Evolutionary conservation across 495 filamentous ascomycete species (phyloP).

Genomic region (Aspergillus steynii): DNA sequence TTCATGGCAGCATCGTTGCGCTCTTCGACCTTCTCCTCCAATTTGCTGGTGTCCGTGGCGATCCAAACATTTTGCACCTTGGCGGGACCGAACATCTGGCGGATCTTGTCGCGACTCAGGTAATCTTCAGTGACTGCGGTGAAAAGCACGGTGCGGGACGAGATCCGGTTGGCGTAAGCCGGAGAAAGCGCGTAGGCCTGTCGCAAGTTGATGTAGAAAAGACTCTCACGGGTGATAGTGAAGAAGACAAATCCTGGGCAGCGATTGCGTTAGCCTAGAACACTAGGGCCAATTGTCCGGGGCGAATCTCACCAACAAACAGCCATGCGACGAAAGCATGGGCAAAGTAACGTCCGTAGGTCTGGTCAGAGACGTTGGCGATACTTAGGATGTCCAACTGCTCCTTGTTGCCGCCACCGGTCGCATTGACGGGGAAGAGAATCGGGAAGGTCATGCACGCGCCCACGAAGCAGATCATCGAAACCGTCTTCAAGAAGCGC

Average conservation of each 20-base stretch:
- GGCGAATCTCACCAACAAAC: conserved; percentile 61
- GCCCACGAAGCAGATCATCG: conserved; percentile 76
- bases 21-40: conserved; percentile 82
- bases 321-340: conserved; percentile 72
- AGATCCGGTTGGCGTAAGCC: conserved; percentile 83
- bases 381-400: conserved; percentile 82
- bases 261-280: conserved; percentile 11
- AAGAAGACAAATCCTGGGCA: conserved; percentile 73
- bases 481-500: conserved; percentile 74
- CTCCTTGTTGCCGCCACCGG: conserved; percentile 56
- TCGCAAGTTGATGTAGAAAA: conserved; percentile 93
- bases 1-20: conserved; percentile 81
- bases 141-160: conserved; percentile 91
- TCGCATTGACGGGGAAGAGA: conserved; percentile 83
- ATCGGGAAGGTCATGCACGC: conserved; percentile 81
- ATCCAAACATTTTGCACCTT: conserved; percentile 88
- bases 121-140: conserved; percentile 79
- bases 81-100: conserved; percentile 70
- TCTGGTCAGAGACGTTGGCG: conserved; percentile 58
- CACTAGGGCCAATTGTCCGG: not conserved
- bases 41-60: conserved; percentile 71
- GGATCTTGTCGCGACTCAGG: conserved; percentile 69
- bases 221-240: conserved; percentile 84
- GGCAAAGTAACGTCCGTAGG: conserved; percentile 70
- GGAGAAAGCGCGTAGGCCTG: conserved; percentile 93